A percentile compares a stretch with the other conserved stretches of the same genome.
Conservation (phyloP, 2,329 filamentous ascomycete species). For the Rugonectria rugulosa region DNA sequence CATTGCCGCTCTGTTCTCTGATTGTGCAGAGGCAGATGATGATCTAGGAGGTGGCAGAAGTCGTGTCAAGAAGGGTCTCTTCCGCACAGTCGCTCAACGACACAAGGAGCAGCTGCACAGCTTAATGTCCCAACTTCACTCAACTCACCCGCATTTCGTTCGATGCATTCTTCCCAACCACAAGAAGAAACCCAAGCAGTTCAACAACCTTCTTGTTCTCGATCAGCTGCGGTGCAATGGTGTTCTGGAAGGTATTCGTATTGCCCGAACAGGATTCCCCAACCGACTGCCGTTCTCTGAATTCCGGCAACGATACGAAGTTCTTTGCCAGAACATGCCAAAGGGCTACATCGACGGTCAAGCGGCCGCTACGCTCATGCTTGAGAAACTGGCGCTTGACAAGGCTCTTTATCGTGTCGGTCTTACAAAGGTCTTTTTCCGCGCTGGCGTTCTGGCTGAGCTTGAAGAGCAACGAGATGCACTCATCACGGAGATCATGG, state of each 20-base stretch:
- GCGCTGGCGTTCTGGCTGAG: conserved; percentile 93
- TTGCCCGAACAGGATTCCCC: conserved; percentile 95
- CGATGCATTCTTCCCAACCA: conserved; percentile 98
- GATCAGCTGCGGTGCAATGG: conserved; percentile 98
- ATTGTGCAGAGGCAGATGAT: conserved; percentile 86
- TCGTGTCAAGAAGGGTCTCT: conserved; percentile 95
- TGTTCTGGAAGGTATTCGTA: conserved; percentile 98
- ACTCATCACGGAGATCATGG: conserved; percentile 93
- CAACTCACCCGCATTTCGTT: conserved; percentile 97
- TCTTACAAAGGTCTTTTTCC: conserved; percentile 97
- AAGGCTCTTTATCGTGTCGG: conserved; percentile 89
- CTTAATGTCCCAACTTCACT: conserved; percentile 92
- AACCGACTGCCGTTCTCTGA: conserved; percentile 92
- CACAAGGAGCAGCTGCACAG: conserved; percentile 99
- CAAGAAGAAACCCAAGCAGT: conserved; percentile 94
- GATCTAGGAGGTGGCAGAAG: conserved; percentile 72
- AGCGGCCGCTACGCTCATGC: conserved; percentile 81
- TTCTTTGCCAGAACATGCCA: conserved; percentile 87
- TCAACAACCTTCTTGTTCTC: conserved; percentile 89
- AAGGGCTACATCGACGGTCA: conserved; percentile 93
- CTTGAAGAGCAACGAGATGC: conserved; percentile 94
- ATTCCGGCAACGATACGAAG: conserved; percentile 95
- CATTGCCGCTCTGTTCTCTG: conserved; percentile 82
- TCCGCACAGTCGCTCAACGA: conserved; percentile 93
- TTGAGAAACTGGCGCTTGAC: conserved; percentile 88